Conservation (phyloP, 1,284 basidiomycete species). For the Austropuccinia psidii region DNA sequence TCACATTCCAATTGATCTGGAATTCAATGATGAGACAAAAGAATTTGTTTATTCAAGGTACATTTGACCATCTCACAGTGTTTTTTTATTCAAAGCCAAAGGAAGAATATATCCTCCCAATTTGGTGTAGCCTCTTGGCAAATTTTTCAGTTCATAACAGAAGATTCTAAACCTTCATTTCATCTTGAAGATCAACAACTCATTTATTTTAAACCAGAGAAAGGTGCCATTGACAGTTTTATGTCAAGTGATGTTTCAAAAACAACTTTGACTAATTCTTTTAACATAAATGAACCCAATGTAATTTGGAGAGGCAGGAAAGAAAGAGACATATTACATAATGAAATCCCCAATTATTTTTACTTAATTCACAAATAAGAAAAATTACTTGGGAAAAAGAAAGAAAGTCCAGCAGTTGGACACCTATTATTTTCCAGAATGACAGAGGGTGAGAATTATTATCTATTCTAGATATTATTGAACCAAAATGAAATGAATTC, state of each 20-base stretch:
- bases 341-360: not conserved
- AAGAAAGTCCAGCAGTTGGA: not conserved
- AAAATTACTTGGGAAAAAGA: not conserved
- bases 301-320: too few relatives aligned
- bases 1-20: conserved; percentile 43
- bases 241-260: too few relatives aligned
- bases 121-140: conserved; percentile 40
- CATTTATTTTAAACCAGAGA: not conserved
- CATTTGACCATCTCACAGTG: conserved; percentile 1
- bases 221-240: too few relatives aligned
- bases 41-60: not conserved
- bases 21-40: not conserved
- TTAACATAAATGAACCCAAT: too few relatives aligned
- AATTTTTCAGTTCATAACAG: not conserved
- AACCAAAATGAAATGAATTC: not conserved
- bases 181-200: not conserved
- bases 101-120: not conserved
- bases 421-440: not conserved
- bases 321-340: too few relatives aligned
- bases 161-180: not conserved
- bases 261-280: too few relatives aligned
- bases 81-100: too few relatives aligned
- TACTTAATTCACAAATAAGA: not conserved
- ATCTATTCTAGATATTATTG: not conserved
- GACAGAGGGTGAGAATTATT: not conserved